Percentiles rank a stretch among this genome's conserved stretches.
Conservation (phyloP, 768 basidiomycete species). For the Guyanaporus albipodus region DNA sequence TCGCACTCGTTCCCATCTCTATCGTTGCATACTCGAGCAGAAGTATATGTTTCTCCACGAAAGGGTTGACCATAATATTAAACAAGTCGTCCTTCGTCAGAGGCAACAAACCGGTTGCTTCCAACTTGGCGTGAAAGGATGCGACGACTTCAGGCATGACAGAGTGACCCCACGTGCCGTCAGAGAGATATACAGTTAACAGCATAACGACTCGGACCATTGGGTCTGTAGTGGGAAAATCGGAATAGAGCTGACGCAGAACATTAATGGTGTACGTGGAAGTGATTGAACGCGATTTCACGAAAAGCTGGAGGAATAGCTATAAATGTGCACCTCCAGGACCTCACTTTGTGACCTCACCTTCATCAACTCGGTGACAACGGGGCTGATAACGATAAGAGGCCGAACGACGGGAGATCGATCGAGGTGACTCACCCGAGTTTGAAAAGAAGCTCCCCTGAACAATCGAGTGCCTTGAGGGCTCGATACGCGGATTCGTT, state of each 20-base stretch:
- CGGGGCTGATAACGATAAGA: constrained; percentile 23
- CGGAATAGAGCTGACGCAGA: constrained; percentile 58
- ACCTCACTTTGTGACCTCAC: constrained; percentile 31
- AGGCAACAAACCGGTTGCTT: constrained; percentile 51
- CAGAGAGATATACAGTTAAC: constrained; percentile 56
- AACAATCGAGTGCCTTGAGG: constrained; percentile 61
- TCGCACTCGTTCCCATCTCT: constrained; percentile 39
- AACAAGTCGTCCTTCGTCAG: constrained; percentile 55
- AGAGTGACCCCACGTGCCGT: constrained; percentile 25
- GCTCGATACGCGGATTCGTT: constrained; percentile 70
- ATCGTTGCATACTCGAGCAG: constrained; percentile 49
- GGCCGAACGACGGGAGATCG: background rate
- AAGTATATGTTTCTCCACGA: constrained; percentile 54
- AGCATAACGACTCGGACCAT: constrained; percentile 69
- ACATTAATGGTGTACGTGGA: constrained; percentile 43
- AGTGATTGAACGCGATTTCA: constrained; percentile 64
- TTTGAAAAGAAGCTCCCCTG: constrained; percentile 64
- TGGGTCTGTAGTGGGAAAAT: constrained; percentile 61
- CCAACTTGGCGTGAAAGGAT: constrained; percentile 49
- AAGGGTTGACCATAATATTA: constrained; percentile 64
- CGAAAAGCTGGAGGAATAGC: constrained; percentile 50
- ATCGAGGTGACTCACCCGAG: constrained; percentile 46
- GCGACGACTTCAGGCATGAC: constrained; percentile 23
- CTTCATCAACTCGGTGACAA: constrained; percentile 67
- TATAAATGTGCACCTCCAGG: constrained; percentile 1